Conservation (phyloP, 495 filamentous ascomycete genomes). For the Podospora bellae-mahoneyi region DNA sequence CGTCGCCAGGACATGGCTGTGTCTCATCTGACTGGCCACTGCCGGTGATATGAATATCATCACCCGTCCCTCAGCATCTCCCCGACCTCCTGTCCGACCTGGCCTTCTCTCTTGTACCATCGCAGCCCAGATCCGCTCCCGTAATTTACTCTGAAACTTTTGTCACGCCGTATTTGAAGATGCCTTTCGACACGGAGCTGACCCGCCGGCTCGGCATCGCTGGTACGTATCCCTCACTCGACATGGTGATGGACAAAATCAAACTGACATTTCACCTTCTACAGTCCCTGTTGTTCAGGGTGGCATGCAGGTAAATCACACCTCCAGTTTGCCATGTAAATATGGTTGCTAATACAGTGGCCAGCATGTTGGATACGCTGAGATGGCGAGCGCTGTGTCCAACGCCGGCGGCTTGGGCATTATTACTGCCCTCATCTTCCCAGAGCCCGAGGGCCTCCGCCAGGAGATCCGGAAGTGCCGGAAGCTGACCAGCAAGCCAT, state of each 20-base stretch:
- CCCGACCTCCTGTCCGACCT: background rate
- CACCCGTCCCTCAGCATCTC: background rate
- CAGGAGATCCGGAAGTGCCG: slow-evolving; percentile 87
- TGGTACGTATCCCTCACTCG: slow-evolving; percentile 46
- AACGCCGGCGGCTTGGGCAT: slow-evolving; percentile 95
- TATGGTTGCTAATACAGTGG: slow-evolving; percentile 21
- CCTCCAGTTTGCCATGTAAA: slow-evolving; percentile 49
- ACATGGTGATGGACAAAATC: slow-evolving; percentile 8
- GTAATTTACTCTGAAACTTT: slow-evolving; percentile 2
- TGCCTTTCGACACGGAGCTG: slow-evolving; percentile 91
- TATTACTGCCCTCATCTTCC: slow-evolving; percentile 91
- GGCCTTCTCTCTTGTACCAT: background rate
- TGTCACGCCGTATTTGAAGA: slow-evolving; percentile 36
- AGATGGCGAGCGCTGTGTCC: slow-evolving; percentile 88
- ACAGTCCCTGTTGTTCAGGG: slow-evolving; percentile 95
- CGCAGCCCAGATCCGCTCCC: background rate
- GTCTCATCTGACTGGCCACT: slow-evolving; percentile 11
- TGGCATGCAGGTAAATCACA: slow-evolving; percentile 59
- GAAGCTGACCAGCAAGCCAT: slow-evolving; percentile 81
- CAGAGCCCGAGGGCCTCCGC: slow-evolving; percentile 86
- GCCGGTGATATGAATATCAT: background rate
- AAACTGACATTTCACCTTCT: slow-evolving; percentile 30
- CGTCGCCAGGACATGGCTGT: background rate
- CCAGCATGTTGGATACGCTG: slow-evolving; percentile 68
- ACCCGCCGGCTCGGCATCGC: slow-evolving; percentile 86